Percentiles rank a stretch among this genome's conserved stretches.
phyloP scores from a whole-genome alignment of 768 basidiomycete species.

The Tephrocybe sp. region DNA sequence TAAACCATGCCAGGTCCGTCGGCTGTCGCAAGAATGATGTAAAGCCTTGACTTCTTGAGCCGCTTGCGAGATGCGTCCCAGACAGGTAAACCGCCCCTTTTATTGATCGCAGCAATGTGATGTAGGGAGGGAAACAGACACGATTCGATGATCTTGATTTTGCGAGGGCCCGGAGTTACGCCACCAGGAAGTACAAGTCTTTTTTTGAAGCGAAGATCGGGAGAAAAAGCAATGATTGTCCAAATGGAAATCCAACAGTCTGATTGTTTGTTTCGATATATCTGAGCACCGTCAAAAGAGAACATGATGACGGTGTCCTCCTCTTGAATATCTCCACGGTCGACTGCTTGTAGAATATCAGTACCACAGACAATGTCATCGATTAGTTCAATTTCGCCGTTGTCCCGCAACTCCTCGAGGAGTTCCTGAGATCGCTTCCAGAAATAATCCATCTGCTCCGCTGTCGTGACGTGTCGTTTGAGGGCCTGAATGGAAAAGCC shows the following conservation, averaged over 20 bases:
- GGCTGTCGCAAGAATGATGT: conserved; percentile 20
- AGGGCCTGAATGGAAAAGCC: conserved; percentile 9
- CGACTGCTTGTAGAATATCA: conserved; percentile 4
- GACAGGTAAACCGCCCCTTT: conserved; percentile 7
- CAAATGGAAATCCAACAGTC: conserved; percentile 26
- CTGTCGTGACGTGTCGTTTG: background rate
- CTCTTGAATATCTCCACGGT: conserved; percentile 1
- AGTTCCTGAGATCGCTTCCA: background rate
- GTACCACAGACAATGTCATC: conserved; percentile 13
- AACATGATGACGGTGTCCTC: conserved; percentile 26
- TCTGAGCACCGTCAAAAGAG: conserved; percentile 31
- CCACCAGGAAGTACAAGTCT: conserved; percentile 26
- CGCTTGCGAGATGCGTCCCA: conserved; percentile 16
- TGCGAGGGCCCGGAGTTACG: conserved; percentile 29
- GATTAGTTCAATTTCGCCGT: conserved; percentile 7
- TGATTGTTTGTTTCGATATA: conserved; percentile 26
- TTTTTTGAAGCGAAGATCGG: conserved; percentile 24
- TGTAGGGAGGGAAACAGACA: conserved; percentile 25
- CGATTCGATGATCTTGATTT: conserved; percentile 28
- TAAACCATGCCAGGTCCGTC: conserved; percentile 23
- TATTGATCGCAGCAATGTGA: conserved; percentile 25
- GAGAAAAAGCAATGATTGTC: conserved; percentile 24
- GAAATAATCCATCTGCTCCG: background rate
- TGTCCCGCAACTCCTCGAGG: background rate
- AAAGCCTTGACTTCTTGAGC: conserved; percentile 12